Conservation (phyloP, 2,329 filamentous ascomycete genomes). For the Bertia moriformis region DNA sequence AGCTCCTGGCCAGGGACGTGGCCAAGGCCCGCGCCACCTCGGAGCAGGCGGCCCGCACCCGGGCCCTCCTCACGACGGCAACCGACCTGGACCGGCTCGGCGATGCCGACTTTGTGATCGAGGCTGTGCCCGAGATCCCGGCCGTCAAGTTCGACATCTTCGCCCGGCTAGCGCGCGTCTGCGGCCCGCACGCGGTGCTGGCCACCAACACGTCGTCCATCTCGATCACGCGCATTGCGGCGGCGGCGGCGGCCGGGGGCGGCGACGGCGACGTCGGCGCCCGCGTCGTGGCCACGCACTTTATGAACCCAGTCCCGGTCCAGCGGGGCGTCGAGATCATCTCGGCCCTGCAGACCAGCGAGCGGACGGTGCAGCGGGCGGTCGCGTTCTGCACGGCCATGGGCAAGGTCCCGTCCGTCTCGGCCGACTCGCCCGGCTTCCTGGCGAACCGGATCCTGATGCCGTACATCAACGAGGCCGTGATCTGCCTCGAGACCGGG, state of each 20-base stretch:
- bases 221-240: constrained; percentile 89
- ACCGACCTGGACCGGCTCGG: constrained; percentile 65
- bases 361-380: constrained; percentile 66
- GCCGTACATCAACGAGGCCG: constrained; percentile 98
- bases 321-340: constrained; percentile 98
- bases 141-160: constrained; percentile 82
- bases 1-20: constrained; percentile 84
- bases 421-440: constrained; percentile 83
- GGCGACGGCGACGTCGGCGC: constrained; percentile 71
- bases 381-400: constrained; percentile 77
- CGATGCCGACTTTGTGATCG: constrained; percentile 90
- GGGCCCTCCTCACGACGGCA: constrained; percentile 53
- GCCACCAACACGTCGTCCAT: constrained; percentile 99
- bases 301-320: constrained; percentile 97
- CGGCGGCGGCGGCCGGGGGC: constrained; percentile 61
- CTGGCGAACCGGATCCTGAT: constrained; percentile 92
- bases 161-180: constrained; percentile 64
- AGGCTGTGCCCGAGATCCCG: constrained; percentile 87
- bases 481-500: constrained; percentile 88
- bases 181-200: constrained; percentile 71
- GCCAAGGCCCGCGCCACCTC: constrained; percentile 73
- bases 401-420: constrained; percentile 82
- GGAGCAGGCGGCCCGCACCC: constrained; percentile 61
- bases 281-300: constrained; percentile 91
- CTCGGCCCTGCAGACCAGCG: constrained; percentile 77